A percentile compares a stretch with the other conserved stretches of the same genome.
Conservation (phyloP, 306 rosid genomes). For the Albizia julibrissin region DNA sequence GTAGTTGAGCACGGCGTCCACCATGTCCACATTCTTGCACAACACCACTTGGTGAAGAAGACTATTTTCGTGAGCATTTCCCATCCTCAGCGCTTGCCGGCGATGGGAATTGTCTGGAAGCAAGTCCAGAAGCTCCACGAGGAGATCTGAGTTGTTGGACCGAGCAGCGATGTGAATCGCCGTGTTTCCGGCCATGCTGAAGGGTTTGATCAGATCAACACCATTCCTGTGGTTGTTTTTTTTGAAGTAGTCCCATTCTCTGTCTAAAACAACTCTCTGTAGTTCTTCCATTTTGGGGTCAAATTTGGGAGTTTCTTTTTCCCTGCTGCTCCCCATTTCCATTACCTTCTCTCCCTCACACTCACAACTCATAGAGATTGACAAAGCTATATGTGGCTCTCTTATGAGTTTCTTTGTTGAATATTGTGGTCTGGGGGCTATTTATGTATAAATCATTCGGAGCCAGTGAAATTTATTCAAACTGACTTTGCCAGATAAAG, state of each 20-base stretch:
- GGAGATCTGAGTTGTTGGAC: not conserved
- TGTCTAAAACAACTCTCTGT: not conserved
- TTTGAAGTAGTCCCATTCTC: slow-evolving; percentile 18
- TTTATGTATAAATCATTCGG: no score
- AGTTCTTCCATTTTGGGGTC: not conserved
- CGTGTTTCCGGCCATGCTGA: slow-evolving; percentile 3
- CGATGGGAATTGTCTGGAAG: not conserved
- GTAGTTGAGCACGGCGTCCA: not conserved
- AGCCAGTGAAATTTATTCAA: no score
- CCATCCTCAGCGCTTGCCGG: not conserved
- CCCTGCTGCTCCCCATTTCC: not conserved
- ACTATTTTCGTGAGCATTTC: not conserved
- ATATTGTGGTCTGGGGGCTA: no score
- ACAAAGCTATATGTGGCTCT: no score
- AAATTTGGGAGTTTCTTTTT: not conserved
- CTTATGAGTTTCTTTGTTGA: no score
- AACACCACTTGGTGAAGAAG: not conserved
- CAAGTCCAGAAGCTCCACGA: slow-evolving; percentile 6
- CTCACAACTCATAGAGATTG: no score
- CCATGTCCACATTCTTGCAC: not conserved
- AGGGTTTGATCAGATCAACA: not conserved
- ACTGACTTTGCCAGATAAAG: no score
- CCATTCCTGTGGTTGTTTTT: not conserved
- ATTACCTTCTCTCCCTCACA: no score
- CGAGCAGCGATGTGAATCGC: not conserved